Evolutionary conservation across 768 basidiomycete genomes (phyloP).

Genomic region (Sistotremastrum niveocremeum): DNA sequence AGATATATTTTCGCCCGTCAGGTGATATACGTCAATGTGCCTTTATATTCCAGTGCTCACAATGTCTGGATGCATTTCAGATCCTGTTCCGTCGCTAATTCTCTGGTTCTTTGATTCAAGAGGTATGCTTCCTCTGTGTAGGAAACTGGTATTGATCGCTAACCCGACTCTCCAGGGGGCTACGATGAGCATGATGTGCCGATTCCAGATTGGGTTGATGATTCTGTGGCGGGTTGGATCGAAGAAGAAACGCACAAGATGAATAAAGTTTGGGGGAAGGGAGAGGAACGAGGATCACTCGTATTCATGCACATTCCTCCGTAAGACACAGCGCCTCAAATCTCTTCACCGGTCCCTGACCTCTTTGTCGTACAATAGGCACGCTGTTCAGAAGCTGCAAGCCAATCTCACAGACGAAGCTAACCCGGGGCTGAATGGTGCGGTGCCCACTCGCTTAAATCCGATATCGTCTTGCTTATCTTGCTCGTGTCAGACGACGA

Average conservation of each 20-base stretch:
- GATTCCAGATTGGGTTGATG: conserved; percentile 59
- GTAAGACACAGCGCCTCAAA: conserved; percentile 23
- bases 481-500: conserved; percentile 30
- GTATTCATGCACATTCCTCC: conserved; percentile 71
- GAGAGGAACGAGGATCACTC: conserved; percentile 37
- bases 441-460: conserved; percentile 21
- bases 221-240: conserved; percentile 49
- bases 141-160: not conserved
- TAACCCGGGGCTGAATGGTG: conserved; percentile 32
- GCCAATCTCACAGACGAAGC: conserved; percentile 23
- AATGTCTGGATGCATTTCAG: conserved; percentile 12
- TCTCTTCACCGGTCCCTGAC: not conserved
- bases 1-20: not conserved
- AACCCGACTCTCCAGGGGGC: conserved; percentile 26
- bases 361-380: conserved; percentile 9
- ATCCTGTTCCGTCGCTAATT: conserved; percentile 38
- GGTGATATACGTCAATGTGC: not conserved
- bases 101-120: conserved; percentile 75
- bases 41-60: not conserved
- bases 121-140: conserved; percentile 21
- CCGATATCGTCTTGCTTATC: conserved; percentile 14
- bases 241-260: conserved; percentile 35
- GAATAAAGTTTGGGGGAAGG: conserved; percentile 45
- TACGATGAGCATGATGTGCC: conserved; percentile 30
- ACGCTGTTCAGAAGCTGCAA: conserved; percentile 22